phyloP scores from a whole-genome alignment of 192 early-diverging fungal genomes.

The Backusella tuberculispora region DNA sequence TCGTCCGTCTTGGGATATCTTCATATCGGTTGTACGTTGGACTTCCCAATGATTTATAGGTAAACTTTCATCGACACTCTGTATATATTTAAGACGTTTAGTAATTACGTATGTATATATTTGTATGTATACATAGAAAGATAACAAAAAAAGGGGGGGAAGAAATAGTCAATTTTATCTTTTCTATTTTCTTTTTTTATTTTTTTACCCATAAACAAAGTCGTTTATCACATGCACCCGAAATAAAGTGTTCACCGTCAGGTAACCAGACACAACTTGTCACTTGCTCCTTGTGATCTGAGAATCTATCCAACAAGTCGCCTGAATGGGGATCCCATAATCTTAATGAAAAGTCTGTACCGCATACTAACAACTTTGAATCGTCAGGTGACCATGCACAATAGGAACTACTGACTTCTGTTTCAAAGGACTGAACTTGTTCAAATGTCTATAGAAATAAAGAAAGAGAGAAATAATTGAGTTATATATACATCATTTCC shows the following conservation, averaged over 20 bases:
- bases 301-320: constrained; percentile 57
- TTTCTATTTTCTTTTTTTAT: no score
- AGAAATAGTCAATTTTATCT: no score
- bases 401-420: constrained; percentile 82
- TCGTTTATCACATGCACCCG: constrained; percentile 80
- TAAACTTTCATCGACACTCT: constrained; percentile 56
- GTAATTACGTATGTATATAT: background rate
- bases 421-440: constrained; percentile 53
- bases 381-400: constrained; percentile 93
- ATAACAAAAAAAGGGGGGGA: no score
- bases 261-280: constrained; percentile 90
- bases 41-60: constrained; percentile 62
- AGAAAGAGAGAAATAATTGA: background rate
- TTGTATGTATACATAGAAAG: background rate
- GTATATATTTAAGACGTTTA: constrained; percentile 33
- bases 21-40: constrained; percentile 65
- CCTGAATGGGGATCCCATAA: constrained; percentile 85
- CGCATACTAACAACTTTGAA: constrained; percentile 73
- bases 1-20: constrained; percentile 61
- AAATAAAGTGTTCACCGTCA: constrained; percentile 82
- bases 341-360: constrained; percentile 78
- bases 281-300: constrained; percentile 75
- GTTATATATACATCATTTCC: background rate
- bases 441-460: constrained; percentile 56
- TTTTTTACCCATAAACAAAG: constrained; percentile 73